Percentiles rank a stretch among this genome's conserved stretches.
phyloP scores from a whole-genome alignment of 2,329 filamentous ascomycete genomes.

The Fusarium sp. region DNA sequence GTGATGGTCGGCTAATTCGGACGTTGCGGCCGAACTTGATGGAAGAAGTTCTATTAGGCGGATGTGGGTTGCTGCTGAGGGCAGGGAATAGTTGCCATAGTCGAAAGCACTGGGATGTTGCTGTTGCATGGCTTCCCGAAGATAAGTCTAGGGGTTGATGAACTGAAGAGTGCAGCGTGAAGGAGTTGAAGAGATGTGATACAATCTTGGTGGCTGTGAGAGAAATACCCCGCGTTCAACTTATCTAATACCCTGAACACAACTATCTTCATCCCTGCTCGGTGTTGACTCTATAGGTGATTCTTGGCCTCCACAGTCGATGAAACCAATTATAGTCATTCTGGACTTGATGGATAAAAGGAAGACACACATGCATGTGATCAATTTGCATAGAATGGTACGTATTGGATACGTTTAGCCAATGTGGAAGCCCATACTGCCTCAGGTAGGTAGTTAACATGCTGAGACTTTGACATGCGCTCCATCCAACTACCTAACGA shows the following conservation, averaged over 20 bases:
- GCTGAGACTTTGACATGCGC: neutral
- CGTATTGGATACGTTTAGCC: neutral
- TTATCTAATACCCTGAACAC: neutral
- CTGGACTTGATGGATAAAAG: neutral
- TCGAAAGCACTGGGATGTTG: neutral
- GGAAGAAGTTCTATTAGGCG: neutral
- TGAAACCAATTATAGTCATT: neutral
- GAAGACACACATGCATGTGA: neutral
- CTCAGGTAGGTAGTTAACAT: neutral
- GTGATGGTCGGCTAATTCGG: neutral
- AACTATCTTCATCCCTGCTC: neutral
- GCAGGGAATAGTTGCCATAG: neutral
- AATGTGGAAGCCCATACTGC: too few species aligned
- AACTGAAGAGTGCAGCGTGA: neutral
- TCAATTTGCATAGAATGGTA: neutral
- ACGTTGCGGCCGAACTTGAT: neutral
- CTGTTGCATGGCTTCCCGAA: neutral
- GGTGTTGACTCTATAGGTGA: neutral
- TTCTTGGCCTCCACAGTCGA: neutral
- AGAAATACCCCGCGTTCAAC: neutral
- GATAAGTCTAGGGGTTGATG: neutral
- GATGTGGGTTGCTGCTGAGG: slow-evolving; percentile 2
- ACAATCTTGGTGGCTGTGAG: neutral
- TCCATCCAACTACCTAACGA: neutral
- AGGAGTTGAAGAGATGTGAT: neutral